Evolutionary conservation across 257 asterid genomes (phyloP), one percentile per base, ranked within the genome.

Genomic region (Plantago major): DNA sequence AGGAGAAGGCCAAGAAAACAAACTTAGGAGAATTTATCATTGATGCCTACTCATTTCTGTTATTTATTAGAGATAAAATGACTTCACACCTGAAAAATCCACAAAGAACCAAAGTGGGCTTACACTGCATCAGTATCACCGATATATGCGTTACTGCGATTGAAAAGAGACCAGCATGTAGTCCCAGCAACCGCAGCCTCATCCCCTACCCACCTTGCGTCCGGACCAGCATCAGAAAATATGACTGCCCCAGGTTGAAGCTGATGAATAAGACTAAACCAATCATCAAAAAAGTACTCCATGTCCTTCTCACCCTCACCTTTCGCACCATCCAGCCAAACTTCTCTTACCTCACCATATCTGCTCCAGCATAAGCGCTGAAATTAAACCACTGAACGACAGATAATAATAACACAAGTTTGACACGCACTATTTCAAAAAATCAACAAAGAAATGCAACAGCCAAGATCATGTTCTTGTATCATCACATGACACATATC

Each of bases 121-220:
- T 60, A 92, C 99, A 28, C 64, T 10, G 54, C 13, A 72, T 89
- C 89, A 1, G 71, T 81, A 45, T 50, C 82, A 8, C 97, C 96
- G 50, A 92, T 84, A 61, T 74, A 65, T 7, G 77, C 80, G 28
- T 44, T 66, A 70, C 90, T 93, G 10, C 67, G 14, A 62, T 93
- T 93, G 81, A 87, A 87, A 63, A 82, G 96, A 52, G 99, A 93
- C 97, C 99, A 93, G 71, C 94, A 93, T 68, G 99, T 89, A 12
- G 72, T 73, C 49, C 88, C 86, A 38, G 95, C 89, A 73, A 69
- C 72, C 48, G 96, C 99, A 53, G 66, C 78, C 70, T 93, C 99
- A 42, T 89, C 85, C 18, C 99, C 99, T 11, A 93, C 80, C 99
- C 97, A 93, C 80, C 99, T 81, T 10, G 80, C 71, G 65, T 93